Conservation (phyloP, 345 rosid species). For the Eucalyptus virginea region DNA sequence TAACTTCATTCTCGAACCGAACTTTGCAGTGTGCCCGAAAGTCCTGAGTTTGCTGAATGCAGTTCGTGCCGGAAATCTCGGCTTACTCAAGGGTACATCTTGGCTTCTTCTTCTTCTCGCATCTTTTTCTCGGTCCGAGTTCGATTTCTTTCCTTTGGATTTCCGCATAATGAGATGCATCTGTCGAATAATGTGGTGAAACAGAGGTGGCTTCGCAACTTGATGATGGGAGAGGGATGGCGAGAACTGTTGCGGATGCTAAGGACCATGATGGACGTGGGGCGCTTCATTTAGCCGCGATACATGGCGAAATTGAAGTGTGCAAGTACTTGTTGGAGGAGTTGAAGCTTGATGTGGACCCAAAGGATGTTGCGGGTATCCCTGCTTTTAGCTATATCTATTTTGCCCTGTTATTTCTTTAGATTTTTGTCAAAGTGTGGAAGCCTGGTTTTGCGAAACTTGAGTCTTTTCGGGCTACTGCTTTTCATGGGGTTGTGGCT, state of each 20-base stretch:
- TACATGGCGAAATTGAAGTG: conserved; percentile 65
- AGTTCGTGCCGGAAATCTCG: conserved; percentile 56
- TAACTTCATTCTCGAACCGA: background rate
- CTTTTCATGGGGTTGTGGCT: background rate
- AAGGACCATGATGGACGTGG: conserved; percentile 85
- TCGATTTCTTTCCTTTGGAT: background rate
- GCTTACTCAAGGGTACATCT: conserved; percentile 69
- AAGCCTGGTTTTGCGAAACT: background rate
- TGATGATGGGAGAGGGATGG: conserved; percentile 62
- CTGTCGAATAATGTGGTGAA: background rate
- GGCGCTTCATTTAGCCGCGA: conserved; percentile 83
- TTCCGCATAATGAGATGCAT: background rate
- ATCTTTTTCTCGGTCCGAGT: background rate
- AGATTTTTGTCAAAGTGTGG: background rate
- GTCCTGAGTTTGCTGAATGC: conserved; percentile 54
- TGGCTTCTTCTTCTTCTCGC: background rate
- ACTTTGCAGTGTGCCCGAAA: conserved; percentile 44
- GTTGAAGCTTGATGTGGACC: conserved; percentile 46
- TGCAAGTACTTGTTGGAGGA: conserved; percentile 80
- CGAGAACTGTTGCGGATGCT: conserved; percentile 51
- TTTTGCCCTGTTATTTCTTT: background rate
- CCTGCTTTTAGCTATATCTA: background rate
- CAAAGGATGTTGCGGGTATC: conserved; percentile 77
- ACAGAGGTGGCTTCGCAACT: conserved; percentile 61
- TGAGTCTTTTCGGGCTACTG: background rate